A percentile compares a stretch with the other conserved stretches of the same genome.
phyloP scores from a whole-genome alignment of 495 filamentous ascomycete genomes.

The Bacidia rubella region DNA sequence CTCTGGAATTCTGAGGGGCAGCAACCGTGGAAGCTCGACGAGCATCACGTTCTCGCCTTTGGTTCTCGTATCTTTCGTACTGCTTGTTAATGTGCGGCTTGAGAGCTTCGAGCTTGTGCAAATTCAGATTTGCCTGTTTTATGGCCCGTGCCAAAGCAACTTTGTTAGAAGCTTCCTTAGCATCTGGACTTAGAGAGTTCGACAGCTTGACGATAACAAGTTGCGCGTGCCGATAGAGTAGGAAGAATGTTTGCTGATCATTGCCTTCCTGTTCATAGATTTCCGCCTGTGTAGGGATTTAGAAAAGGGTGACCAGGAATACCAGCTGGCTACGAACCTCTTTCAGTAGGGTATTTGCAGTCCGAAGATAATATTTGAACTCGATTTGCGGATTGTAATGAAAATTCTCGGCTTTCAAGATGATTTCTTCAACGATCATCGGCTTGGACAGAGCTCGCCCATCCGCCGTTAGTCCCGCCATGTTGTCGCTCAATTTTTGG shows the following conservation, averaged over 20 bases:
- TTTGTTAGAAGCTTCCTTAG: constrained; percentile 34
- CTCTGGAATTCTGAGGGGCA: constrained; percentile 6
- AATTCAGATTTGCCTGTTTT: constrained; percentile 38
- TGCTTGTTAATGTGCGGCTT: constrained; percentile 56
- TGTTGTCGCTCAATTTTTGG: constrained; percentile 16
- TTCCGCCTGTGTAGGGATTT: constrained; percentile 35
- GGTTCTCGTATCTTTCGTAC: constrained; percentile 44
- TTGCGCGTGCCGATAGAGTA: constrained; percentile 68
- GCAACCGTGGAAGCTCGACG: constrained; percentile 19
- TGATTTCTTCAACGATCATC: constrained; percentile 60
- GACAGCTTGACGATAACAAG: constrained; percentile 50
- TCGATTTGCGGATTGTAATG: constrained; percentile 63
- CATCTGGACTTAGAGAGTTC: constrained; percentile 38
- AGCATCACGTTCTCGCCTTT: constrained; percentile 36
- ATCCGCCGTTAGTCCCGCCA: constrained; percentile 8
- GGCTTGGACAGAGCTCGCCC: constrained; percentile 29
- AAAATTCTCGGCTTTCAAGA: constrained; percentile 55
- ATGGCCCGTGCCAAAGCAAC: constrained; percentile 34
- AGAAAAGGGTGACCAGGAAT: neutral
- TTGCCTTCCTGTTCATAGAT: constrained; percentile 80
- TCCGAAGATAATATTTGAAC: constrained; percentile 69
- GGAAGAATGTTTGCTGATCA: constrained; percentile 71
- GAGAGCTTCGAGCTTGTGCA: constrained; percentile 47
- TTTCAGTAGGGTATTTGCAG: constrained; percentile 60
- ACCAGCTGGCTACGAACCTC: constrained; percentile 46